Evolutionary conservation across 768 basidiomycete genomes (phyloP).

Genomic region (Coprinopsis marcescibilis): DNA sequence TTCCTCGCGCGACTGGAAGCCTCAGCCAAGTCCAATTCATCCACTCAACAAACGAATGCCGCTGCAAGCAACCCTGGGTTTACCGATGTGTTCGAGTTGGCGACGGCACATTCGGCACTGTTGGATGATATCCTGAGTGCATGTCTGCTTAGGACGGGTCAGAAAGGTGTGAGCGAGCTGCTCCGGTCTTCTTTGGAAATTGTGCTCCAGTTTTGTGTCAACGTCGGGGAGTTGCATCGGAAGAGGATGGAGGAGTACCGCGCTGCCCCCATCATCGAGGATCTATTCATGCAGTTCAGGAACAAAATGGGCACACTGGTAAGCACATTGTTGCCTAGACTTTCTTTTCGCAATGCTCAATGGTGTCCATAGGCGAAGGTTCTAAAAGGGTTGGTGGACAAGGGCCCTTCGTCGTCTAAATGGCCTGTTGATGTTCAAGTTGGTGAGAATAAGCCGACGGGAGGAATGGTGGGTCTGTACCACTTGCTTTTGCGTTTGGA

Average conservation of each 20-base stretch:
- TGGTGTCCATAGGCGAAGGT: constrained; percentile 40
- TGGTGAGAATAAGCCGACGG: constrained; percentile 33
- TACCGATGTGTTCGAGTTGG: constrained; percentile 70
- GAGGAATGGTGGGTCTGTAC: constrained; percentile 49
- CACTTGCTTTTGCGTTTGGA: constrained; percentile 51
- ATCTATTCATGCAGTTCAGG: constrained; percentile 48
- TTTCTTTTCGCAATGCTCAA: constrained; percentile 4
- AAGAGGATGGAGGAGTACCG: constrained; percentile 56
- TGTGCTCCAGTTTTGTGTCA: constrained; percentile 60
- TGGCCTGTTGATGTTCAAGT: constrained; percentile 19
- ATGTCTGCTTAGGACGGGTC: constrained; percentile 65
- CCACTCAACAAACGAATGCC: neutral
- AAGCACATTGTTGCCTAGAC: constrained; percentile 17
- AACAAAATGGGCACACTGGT: constrained; percentile 55
- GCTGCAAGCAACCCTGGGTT: constrained; percentile 28
- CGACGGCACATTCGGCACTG: constrained; percentile 58
- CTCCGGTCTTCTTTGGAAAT: constrained; percentile 58
- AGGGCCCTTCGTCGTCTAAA: constrained; percentile 26
- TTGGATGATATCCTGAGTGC: constrained; percentile 74
- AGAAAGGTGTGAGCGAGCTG: constrained; percentile 59
- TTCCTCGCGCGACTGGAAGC: constrained; percentile 52
- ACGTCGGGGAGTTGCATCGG: constrained; percentile 55
- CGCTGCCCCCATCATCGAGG: constrained; percentile 51
- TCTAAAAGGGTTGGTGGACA: constrained; percentile 53
- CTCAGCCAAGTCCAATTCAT: constrained; percentile 12